Base-by-base conservation (phyloP, 2,329 filamentous ascomycete genomes). In the Stemphylium beticola region DNA sequence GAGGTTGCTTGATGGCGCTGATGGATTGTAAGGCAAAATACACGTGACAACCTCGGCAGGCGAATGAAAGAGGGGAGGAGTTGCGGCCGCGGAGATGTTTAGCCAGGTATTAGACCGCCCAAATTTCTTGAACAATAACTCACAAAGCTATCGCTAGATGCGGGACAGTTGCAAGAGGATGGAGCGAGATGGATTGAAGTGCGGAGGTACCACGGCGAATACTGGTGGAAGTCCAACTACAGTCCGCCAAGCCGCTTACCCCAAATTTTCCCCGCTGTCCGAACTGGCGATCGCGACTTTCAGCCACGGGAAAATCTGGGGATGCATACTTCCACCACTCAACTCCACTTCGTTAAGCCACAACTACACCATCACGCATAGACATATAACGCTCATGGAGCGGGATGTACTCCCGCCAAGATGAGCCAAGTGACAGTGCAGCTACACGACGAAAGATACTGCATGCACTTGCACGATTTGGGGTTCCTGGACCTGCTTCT, bases 251-350 rank as follows among this genome's bases (percentile, higher is more conserved):
- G 33, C 41, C 26, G 39, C 14, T 31, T 47, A 22, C 44, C 37
- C 48, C 53, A 22, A 49, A 37, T 40, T 55, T 57, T 42, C 58
- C 59, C 57, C 45, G 40, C 37, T 26, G 17, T 53, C 53, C 51
- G 57, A 56, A 44, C 54, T 51, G 51, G 43, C 54, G 60, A 58
- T 61, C 53, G 44, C 47, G 42, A 48, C 53, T 31, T 44, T 55
- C 53, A 39, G 51, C 49, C 50, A 47, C 49, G 55, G 50, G 46
- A 50, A 44, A 60, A 61, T 58, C 55, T 61, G 57, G 58, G 57
- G 56, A 49, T 37, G 17, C 44, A 50, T 60, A 63, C 33, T 62
- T 65, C 63, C 63, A 66, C 63, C 63, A 66, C 60, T 65, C 41
- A 65, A 34, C 46, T 42, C 24, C 14, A 55, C 15, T 12, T 24